These are phyloP conservation scores for Nephelium lappaceum DNA, from an alignment of 345 rosid genomes.

Conservation along the genomic window DNA sequence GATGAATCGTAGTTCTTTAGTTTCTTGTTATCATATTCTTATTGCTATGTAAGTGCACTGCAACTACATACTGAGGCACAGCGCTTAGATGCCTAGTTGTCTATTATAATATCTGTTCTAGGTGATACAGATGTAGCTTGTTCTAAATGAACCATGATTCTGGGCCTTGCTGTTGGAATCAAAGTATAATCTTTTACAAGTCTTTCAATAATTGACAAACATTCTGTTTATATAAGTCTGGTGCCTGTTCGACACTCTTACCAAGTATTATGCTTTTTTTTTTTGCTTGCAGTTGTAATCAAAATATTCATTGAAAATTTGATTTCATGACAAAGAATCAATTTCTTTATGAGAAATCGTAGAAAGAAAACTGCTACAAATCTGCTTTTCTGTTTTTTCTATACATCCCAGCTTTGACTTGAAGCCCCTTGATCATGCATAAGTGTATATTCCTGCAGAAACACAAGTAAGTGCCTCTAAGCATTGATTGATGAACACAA, in stretches of 20 bases:
- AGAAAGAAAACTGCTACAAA: conserved; percentile 13
- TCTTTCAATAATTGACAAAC: conserved; percentile 3
- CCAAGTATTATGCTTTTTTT: not conserved
- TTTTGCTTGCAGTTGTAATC: not conserved
- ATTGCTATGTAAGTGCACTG: not conserved
- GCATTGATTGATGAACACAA: not conserved
- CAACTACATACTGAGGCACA: not conserved
- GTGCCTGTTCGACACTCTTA: not conserved
- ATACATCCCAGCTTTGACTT: conserved; percentile 29
- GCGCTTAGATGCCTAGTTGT: not conserved
- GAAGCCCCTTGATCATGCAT: conserved; percentile 43
- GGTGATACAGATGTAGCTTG: too few relatives aligned
- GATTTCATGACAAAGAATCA: too few relatives aligned
- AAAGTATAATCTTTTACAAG: not conserved
- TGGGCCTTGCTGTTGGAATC: not conserved
- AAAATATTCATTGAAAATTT: not conserved
- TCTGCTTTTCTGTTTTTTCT: conserved; percentile 2
- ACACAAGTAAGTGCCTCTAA: not conserved
- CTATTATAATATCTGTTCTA: too few relatives aligned
- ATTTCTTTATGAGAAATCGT: not conserved
- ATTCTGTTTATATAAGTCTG: not conserved
- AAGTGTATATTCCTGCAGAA: conserved; percentile 50
- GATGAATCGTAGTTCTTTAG: not conserved
- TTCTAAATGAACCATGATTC: too few relatives aligned
- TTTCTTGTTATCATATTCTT: not conserved